Conservation (phyloP, 495 filamentous ascomycete species). For the Talaromyces proteolyticus region DNA sequence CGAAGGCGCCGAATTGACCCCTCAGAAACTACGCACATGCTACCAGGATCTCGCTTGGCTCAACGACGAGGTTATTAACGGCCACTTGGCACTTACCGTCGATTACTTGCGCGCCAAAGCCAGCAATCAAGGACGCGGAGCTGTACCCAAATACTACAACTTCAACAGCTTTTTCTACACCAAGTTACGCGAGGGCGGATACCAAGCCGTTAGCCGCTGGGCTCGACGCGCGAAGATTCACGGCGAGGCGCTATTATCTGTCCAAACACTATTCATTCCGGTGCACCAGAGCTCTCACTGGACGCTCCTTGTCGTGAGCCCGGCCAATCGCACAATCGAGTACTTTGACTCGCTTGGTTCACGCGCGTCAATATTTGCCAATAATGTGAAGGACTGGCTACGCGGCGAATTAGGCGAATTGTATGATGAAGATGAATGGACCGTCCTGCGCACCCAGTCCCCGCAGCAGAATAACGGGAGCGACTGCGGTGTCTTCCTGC, state of each 20-base stretch:
- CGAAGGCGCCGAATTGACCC: conserved; percentile 49
- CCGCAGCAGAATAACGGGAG: conserved; percentile 62
- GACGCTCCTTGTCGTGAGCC: conserved; percentile 68
- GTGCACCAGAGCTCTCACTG: conserved; percentile 43
- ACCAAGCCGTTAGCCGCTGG: conserved; percentile 43
- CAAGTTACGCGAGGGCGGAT: conserved; percentile 48
- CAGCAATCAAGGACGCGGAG: conserved; percentile 33
- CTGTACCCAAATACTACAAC: conserved; percentile 59
- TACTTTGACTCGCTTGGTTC: conserved; percentile 69
- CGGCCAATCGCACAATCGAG: conserved; percentile 54
- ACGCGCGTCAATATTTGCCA: conserved; percentile 21
- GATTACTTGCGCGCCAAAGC: conserved; percentile 49
- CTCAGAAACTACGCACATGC: conserved; percentile 58
- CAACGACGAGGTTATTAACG: conserved; percentile 78
- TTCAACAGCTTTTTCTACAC: conserved; percentile 70
- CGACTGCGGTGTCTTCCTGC: conserved; percentile 79
- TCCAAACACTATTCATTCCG: conserved; percentile 58
- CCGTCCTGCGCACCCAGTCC: conserved; percentile 30
- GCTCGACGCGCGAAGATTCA: conserved; percentile 50
- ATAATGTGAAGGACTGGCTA: conserved; percentile 49
- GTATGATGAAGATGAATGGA: conserved; percentile 62
- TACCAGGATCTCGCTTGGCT: conserved; percentile 56
- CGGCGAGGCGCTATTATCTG: conserved; percentile 44
- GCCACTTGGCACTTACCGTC: conserved; percentile 55
- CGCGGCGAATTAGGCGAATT: conserved; percentile 46